Base-by-base conservation (phyloP, 1,284 basidiomycete species). In the Ustilago lituana region DNA sequence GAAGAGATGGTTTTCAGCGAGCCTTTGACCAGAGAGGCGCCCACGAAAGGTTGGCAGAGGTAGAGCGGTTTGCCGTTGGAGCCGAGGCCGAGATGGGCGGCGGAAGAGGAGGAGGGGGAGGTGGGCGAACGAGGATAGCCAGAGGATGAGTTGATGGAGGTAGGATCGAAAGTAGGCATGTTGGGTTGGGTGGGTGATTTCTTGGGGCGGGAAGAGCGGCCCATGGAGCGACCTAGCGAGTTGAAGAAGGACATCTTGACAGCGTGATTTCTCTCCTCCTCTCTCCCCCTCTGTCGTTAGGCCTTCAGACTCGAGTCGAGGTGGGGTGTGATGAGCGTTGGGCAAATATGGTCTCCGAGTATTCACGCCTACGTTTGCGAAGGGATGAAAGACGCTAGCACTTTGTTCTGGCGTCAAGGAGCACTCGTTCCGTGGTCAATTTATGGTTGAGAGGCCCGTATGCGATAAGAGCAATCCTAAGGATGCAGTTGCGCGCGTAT, bases 1-100 rank as follows among this genome's bases (percentile, higher is more conserved):
- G 94, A 92, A 35, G 98, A 94, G 74, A 98, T 98, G 1, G 94
- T 98, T 85, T 97, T 97, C 85, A 98, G 97, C 82, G 93, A 95
- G 15, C 95, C 95, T 83, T 97, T 98, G 71, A 99, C 94, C 26
- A 99, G 87, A 1, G 95, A 93, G 1, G 94, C 92, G 78, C 97
- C 94, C 50, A 95, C 93, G 80, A 99, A 98, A 45, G 80, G 80
- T 37, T 77, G 73, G 51, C 80, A 82, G n/a, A 82, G 67, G 61
- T 80, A 82, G 45, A 82, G 67, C 15, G 80, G 74, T 44, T 78
- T 82, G 24, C 59, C 66, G 47, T 52, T 65, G 9, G 55, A 49
- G 3, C 69, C 63, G 27, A 60, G 36, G 1, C 45, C 48, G n/a
- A 57, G 41, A 1, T n/a, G n/a, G n/a, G n/a, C n/a, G n/a, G 33